Conservation (phyloP, 371 early-diverging fungal genomes). For the Enterocytospora artemiae region DNA sequence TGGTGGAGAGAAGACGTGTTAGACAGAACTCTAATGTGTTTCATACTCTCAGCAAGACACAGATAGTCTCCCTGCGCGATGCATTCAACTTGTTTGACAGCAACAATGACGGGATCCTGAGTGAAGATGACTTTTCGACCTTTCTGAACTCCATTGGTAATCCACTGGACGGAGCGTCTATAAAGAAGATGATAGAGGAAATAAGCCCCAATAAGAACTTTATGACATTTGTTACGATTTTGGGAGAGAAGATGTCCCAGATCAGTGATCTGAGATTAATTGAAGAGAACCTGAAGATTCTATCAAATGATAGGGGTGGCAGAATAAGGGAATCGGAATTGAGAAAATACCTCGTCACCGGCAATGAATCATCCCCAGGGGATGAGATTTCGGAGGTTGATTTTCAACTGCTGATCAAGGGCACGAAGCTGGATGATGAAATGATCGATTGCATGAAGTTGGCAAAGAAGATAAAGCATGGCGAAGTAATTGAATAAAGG, state of each 20-base stretch:
- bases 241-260: constrained; percentile 77
- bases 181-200: constrained; percentile 76
- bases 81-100: constrained; percentile 81
- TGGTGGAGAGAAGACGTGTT: constrained; percentile 37
- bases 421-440: constrained; percentile 25
- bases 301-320: constrained; percentile 71
- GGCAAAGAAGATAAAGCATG: constrained; percentile 42
- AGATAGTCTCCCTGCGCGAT: constrained; percentile 82
- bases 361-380: constrained; percentile 60
- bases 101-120: constrained; percentile 71
- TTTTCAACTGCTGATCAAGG: constrained; percentile 57
- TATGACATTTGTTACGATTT: constrained; percentile 76
- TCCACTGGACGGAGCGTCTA: constrained; percentile 67
- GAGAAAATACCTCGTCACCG: constrained; percentile 68
- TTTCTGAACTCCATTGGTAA: constrained; percentile 68
- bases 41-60: constrained; percentile 86
- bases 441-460: constrained; percentile 28
- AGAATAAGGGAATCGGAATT: constrained; percentile 68
- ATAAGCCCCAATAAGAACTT: constrained; percentile 73
- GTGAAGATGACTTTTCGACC: constrained; percentile 72
- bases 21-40: constrained; percentile 87
- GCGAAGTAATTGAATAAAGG: constrained; percentile 40
- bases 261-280: constrained; percentile 75
- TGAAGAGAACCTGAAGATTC: constrained; percentile 70
- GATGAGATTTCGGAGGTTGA: constrained; percentile 77